These are phyloP conservation scores for Graphilbum ipis-grandicollis DNA, from an alignment of 2,329 filamentous ascomycete genomes.

Conservation along the genomic window DNA sequence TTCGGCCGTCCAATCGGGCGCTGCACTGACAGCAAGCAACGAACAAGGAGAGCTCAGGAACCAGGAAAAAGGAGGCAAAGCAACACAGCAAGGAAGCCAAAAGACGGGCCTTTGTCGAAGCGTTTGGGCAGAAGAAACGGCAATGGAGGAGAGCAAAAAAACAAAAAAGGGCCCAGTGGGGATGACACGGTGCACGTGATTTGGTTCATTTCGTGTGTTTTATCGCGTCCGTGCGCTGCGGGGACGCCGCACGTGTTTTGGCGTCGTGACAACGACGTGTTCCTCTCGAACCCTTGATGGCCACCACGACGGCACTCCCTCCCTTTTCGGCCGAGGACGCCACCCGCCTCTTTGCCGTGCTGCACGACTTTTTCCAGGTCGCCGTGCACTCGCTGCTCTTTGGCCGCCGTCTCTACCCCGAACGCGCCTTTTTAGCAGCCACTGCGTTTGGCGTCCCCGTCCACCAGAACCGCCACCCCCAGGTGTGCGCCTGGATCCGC, in stretches of 20 bases:
- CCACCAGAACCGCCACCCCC: conserved; percentile 71
- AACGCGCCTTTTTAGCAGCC: conserved; percentile 57
- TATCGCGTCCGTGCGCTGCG: background rate
- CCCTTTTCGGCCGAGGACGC: conserved; percentile 14
- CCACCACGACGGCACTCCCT: background rate
- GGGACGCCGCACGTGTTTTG: conserved; percentile 1
- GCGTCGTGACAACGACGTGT: background rate
- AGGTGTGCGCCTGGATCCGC: conserved; percentile 70
- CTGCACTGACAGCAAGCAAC: too few species aligned
- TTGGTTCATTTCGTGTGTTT: too few species aligned
- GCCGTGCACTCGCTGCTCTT: conserved; percentile 75
- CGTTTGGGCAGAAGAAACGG: too few species aligned
- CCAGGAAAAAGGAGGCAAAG: too few species aligned
- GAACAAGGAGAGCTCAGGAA: too few species aligned
- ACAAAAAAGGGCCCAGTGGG: too few species aligned
- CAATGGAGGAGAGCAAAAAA: too few species aligned
- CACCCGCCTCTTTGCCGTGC: conserved; percentile 45
- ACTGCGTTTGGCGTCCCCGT: conserved; percentile 73
- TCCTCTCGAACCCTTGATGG: background rate
- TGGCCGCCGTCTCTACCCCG: conserved; percentile 65
- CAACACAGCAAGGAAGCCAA: too few species aligned
- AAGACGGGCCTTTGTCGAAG: too few species aligned
- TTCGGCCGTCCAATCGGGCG: too few species aligned
- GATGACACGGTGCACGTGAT: too few species aligned
- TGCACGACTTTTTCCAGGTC: conserved; percentile 66